Percentiles rank a stretch among this genome's conserved stretches.
phyloP scores from a whole-genome alignment of 495 filamentous ascomycete species.

The Pseudomonodictys pantanalensis region DNA sequence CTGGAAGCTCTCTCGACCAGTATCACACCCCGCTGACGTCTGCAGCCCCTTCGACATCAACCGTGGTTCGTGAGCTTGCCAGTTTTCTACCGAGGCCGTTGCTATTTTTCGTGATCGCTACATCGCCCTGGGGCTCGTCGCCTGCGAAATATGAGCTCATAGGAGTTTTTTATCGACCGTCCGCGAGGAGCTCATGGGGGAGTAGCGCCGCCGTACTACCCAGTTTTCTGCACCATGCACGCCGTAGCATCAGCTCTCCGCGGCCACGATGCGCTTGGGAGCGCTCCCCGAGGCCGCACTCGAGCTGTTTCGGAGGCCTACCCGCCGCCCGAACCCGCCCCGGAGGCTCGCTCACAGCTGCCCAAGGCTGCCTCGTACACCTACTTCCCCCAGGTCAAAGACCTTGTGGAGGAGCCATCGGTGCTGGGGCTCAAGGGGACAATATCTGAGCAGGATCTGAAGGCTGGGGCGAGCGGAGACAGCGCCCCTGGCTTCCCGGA shows the following conservation, averaged over 20 bases:
- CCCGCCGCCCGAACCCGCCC: slow-evolving; percentile 8
- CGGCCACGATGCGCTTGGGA: slow-evolving; percentile 19
- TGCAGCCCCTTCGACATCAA: too few relatives aligned
- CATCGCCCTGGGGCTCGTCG: too few relatives aligned
- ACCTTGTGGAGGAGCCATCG: slow-evolving; percentile 27
- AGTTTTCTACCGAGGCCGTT: too few relatives aligned
- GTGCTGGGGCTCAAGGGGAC: slow-evolving; percentile 28
- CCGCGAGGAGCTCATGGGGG: slow-evolving; percentile 4
- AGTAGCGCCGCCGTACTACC: not conserved
- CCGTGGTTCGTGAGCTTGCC: too few relatives aligned
- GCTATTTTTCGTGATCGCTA: too few relatives aligned
- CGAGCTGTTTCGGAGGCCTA: slow-evolving; percentile 24
- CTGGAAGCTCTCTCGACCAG: slow-evolving; percentile 4
- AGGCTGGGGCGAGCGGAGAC: slow-evolving; percentile 4
- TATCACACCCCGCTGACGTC: slow-evolving; percentile 21
- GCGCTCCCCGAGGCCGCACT: slow-evolving; percentile 9
- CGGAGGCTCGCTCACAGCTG: slow-evolving; percentile 1
- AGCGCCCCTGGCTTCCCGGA: slow-evolving; percentile 20
- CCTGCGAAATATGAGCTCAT: too few relatives aligned
- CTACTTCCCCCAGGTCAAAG: slow-evolving; percentile 34
- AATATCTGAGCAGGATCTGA: slow-evolving; percentile 32
- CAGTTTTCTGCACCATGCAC: slow-evolving; percentile 9
- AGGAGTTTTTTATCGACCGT: not conserved
- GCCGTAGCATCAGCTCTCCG: slow-evolving; percentile 16
- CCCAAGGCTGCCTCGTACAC: slow-evolving; percentile 36